Evolutionary conservation across 1,139 yeast species (phyloP).

Genomic region (Hemisphaericaspora xylofermentans): DNA sequence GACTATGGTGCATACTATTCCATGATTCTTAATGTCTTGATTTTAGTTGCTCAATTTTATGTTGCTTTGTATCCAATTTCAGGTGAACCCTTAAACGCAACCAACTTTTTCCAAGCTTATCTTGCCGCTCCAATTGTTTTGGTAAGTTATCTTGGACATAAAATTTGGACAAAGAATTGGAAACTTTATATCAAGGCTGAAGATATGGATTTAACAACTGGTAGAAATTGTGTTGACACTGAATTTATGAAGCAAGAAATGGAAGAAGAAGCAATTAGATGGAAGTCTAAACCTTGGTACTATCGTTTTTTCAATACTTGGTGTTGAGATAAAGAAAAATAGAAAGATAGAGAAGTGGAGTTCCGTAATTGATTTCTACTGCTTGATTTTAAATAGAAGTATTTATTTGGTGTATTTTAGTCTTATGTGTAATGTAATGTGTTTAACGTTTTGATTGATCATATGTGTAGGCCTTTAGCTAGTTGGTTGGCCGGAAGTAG

Average conservation of each 20-base stretch:
- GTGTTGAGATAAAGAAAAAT: conserved; percentile 15
- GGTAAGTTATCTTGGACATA: conserved; percentile 27
- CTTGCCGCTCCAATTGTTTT: conserved; percentile 30
- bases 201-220: conserved; percentile 34
- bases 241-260: conserved; percentile 26
- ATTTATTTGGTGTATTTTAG: neutral
- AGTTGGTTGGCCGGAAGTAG: too few species aligned
- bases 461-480: too few species aligned
- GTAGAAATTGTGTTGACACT: conserved; percentile 28
- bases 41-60: conserved; percentile 36
- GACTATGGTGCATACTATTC: conserved; percentile 35
- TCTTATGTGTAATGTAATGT: neutral
- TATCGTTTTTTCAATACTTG: conserved; percentile 21
- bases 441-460: neutral
- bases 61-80: conserved; percentile 30
- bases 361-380: too few species aligned
- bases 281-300: conserved; percentile 17
- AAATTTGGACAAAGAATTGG: conserved; percentile 27
- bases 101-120: conserved; percentile 31
- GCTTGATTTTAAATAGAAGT: neutral
- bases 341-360: too few species aligned
- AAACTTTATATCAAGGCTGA: conserved; percentile 21
- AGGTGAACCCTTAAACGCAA: conserved; percentile 22
- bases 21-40: conserved; percentile 27
- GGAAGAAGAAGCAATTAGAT: conserved; percentile 13